Percentiles rank a stretch among this genome's conserved stretches.
Evolutionary conservation across 2,329 filamentous ascomycete genomes (phyloP).

Genomic region (Albophoma yamanashiensis): DNA sequence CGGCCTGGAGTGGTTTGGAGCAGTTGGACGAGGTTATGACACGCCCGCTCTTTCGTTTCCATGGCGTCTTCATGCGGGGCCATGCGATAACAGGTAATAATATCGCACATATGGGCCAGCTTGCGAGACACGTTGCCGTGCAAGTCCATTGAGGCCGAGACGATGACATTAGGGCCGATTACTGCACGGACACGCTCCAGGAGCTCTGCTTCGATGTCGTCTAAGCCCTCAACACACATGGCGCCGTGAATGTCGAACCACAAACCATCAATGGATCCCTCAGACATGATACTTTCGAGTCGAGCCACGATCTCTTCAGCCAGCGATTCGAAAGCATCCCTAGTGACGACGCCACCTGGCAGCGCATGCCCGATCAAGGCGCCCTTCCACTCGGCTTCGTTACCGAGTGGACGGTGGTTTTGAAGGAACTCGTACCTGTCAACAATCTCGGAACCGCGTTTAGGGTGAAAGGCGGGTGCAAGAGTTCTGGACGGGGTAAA

Average conservation of each 20-base stretch:
- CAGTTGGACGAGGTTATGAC: slow-evolving; percentile 33
- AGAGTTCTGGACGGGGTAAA: slow-evolving; percentile 39
- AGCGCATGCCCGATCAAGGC: slow-evolving; percentile 39
- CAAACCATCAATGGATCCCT: slow-evolving; percentile 30
- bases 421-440: slow-evolving; percentile 34
- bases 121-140: slow-evolving; percentile 42
- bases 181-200: slow-evolving; percentile 31
- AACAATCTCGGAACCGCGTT: slow-evolving; percentile 29
- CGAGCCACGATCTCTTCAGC: slow-evolving; percentile 27
- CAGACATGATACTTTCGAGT: slow-evolving; percentile 23
- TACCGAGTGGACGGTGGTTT: slow-evolving; percentile 25
- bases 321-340: slow-evolving; percentile 33
- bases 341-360: slow-evolving; percentile 35
- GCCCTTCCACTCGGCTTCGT: slow-evolving; percentile 36
- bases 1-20: slow-evolving; percentile 14
- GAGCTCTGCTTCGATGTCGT: slow-evolving; percentile 37
- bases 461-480: slow-evolving; percentile 37
- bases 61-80: slow-evolving; percentile 39
- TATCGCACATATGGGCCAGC: slow-evolving; percentile 36
- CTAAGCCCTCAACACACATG: slow-evolving; percentile 39
- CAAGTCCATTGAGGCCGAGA: slow-evolving; percentile 45
- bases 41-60: slow-evolving; percentile 40
- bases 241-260: slow-evolving; percentile 48
- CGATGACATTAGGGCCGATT: slow-evolving; percentile 32
- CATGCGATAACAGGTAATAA: slow-evolving; percentile 42